These are phyloP conservation scores for Camelina neglecta DNA, from an alignment of 345 rosid species.

Conservation along the genomic window DNA sequence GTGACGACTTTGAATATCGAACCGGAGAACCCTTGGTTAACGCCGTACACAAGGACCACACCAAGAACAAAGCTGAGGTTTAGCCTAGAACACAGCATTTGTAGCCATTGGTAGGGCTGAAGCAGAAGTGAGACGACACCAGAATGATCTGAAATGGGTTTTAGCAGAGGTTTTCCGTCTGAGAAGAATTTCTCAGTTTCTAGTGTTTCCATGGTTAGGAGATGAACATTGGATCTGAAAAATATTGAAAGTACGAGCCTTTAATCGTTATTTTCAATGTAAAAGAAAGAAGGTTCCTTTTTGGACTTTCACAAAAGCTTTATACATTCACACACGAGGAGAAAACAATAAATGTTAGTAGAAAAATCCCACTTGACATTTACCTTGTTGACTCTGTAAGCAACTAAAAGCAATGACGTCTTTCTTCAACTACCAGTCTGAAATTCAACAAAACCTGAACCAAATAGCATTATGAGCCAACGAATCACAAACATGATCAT, in stretches of 20 bases:
- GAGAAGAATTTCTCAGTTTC: constrained; percentile 44
- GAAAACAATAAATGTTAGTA: background rate
- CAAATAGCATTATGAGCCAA: constrained; percentile 18
- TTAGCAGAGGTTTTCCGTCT: constrained; percentile 31
- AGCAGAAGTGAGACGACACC: constrained; percentile 46
- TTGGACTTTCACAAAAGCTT: constrained; percentile 25
- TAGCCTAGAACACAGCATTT: constrained; percentile 64
- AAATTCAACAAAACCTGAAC: constrained; percentile 17
- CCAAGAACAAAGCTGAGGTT: constrained; percentile 70
- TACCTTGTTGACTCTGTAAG: constrained; percentile 30
- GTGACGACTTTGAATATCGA: constrained; percentile 76
- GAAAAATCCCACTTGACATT: constrained; percentile 9
- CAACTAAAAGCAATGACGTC: constrained; percentile 45
- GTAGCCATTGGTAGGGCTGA: constrained; percentile 75
- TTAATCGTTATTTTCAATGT: constrained; percentile 23
- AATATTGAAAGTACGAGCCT: constrained; percentile 12
- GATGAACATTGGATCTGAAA: constrained; percentile 45
- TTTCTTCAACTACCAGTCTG: constrained; percentile 32
- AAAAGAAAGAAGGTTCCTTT: constrained; percentile 4
- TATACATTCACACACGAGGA: constrained; percentile 29
- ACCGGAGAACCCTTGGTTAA: constrained; percentile 77
- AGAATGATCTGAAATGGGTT: constrained; percentile 37
- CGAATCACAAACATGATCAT: background rate
- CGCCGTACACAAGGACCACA: constrained; percentile 70
- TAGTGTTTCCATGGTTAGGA: constrained; percentile 40